Evolutionary conservation across 2,329 filamentous ascomycete genomes (phyloP), one percentile per base, ranked within the genome.

Genomic region (Chaetomiaceae sp.): DNA sequence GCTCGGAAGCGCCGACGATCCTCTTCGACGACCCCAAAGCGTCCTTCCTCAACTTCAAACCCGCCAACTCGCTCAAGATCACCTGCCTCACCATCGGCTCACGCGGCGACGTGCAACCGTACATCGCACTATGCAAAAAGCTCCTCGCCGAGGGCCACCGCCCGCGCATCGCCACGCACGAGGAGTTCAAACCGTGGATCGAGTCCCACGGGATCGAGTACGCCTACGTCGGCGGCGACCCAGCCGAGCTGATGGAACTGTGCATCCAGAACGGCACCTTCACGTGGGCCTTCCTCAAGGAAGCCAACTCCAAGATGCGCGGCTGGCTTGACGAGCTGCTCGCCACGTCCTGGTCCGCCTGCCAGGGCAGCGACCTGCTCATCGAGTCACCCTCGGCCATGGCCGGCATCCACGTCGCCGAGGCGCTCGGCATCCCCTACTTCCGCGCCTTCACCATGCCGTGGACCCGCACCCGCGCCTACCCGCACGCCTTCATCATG

Each of bases 371-470:
- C 2, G 92, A 99, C 65, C 73, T 99, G 27, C 75, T 99, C 34
- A 96, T 99, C 54, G 93, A 99, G 67, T 95, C 89, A 41, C 93
- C 93, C 0, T 95, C 89, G 51, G 90, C 93, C 13, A 99, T 99
- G 93, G 90, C 87, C 0, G 93, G 93, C 21, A 96, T 99, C 48
- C 93, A 99, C 67, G 95, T 99, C 58, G 93, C 93, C 1, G 93
- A 99, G 70, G 89, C 90, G 20, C 77, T 99, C 2, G 78, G 82
- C 13, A 95, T 99, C 39, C 93, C 93, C 0, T 99, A 99, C 68
- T 97, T 97, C 73, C 83, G 93, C 50, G 92, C 91, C 0, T 99
- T 99, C 65, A 95, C 90, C 16, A 99, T 99, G 93, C 93, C 93
- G 0, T 99, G 93, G 93, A 96, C 93, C 0, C 83, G 91, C 43